Conservation (phyloP, 176 grass and related monocot species). For the Sorghum bicolor region Sorghum_bicolor_NCBIv3 NC_012873.2:6365501-6366000, state of each 20-base stretch:
- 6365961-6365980: constrained; percentile 75
- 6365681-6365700: constrained; percentile 55
- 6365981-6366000: constrained; percentile 57
- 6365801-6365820: constrained; percentile 24
- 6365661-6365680: background rate
- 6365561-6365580: background rate
- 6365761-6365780: constrained; percentile 36
- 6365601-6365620: background rate
- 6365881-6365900: constrained; percentile 43
- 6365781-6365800: constrained; percentile 29
- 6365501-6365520: background rate
- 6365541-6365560: background rate
- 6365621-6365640: constrained; percentile 1
- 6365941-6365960: constrained; percentile 77
- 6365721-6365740: constrained; percentile 63
- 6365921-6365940: constrained; percentile 72
- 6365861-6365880: constrained; percentile 25
- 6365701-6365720: constrained; percentile 30
- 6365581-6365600: background rate
- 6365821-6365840: constrained; percentile 47
- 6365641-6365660: constrained; percentile 27
- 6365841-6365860: constrained; percentile 50
- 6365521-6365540: background rate
- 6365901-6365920: constrained; percentile 46
- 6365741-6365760: constrained; percentile 24